Evolutionary conservation across 208 protist species (phyloP), one percentile per base, ranked within the genome.

Genomic region (Trichomonas tenax): DNA sequence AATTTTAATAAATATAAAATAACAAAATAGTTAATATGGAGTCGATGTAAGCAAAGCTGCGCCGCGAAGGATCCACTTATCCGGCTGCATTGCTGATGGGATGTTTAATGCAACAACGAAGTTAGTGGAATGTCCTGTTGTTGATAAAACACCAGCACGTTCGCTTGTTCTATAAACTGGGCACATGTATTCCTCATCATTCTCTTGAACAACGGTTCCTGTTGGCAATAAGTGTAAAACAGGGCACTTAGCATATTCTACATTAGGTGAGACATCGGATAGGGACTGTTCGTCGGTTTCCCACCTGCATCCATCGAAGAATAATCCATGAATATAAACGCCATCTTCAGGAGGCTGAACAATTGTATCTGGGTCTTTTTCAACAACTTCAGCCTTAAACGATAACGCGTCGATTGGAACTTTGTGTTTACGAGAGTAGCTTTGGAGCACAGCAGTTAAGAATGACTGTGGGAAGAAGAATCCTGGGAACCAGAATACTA

Each of bases 401-500:
- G 97, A 97, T 81, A 99, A 97, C 96, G 98, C 98, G 97, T 99
- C 99, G 45, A 99, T 99, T 41, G 99, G 98, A 23, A 99, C 97
- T n/a, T 97, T 97, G 97, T 99, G 98, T 49, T 98, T 98, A 44
- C 99, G 98, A 31, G 99, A 98, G 97, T 98, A 98, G 97, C 97
- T 96, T 63, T 99, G 99, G 84, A 99, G 98, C 34, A 98, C 98
- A 96, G 98, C 99, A 15, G 99, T 99, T 97, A 99, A 98, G 97
- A 99, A 99, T 58, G 98, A 98, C 97, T 99, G 99, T 72, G 99
- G 99, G 97, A 99, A 99, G 98, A 99, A 99, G 97, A 99, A 99
- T 81, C 98, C 98, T 63, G 98, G 98, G 41, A 99, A 97, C 98
- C 98, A 99, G 97, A 98, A 99, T 41, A 97, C 97, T 26, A 86